These are phyloP conservation scores for Sarocladium strictum DNA, from an alignment of 2,329 filamentous ascomycete species.

Conservation along the genomic window DNA sequence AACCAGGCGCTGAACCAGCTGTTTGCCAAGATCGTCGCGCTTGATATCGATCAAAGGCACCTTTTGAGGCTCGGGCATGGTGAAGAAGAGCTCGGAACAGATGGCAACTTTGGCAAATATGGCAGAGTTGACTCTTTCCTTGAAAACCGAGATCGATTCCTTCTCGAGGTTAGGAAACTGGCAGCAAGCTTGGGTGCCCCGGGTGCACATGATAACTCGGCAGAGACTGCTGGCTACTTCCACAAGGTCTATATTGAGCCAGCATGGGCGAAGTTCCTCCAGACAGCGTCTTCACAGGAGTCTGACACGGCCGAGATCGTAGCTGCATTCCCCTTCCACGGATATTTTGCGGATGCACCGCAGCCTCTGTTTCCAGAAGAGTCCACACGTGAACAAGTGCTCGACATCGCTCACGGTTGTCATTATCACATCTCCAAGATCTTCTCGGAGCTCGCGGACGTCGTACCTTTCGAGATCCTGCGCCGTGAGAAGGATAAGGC, in stretches of 20 bases:
- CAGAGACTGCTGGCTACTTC: constrained; percentile 96
- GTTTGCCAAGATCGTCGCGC: constrained; percentile 93
- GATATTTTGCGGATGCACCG: constrained; percentile 81
- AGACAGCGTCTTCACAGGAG: constrained; percentile 46
- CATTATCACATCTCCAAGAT: constrained; percentile 84
- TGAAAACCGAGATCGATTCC: constrained; percentile 72
- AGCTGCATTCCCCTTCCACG: constrained; percentile 76
- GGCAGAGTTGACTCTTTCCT: constrained; percentile 93
- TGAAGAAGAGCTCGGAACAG: constrained; percentile 85
- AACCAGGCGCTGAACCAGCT: constrained; percentile 97
- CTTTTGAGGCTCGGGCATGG: constrained; percentile 88
- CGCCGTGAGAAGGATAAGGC: constrained; percentile 85
- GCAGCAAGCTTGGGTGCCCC: constrained; percentile 80
- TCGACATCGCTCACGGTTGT: constrained; percentile 79
- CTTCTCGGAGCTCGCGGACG: constrained; percentile 87
- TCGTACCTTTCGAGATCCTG: constrained; percentile 90
- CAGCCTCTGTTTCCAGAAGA: constrained; percentile 73
- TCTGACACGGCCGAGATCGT: constrained; percentile 57
- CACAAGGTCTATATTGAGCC: constrained; percentile 86
- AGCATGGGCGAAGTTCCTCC: constrained; percentile 79
- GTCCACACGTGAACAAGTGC: constrained; percentile 56
- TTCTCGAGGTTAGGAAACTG: constrained; percentile 79
- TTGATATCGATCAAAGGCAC: constrained; percentile 94
- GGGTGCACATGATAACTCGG: constrained; percentile 91
- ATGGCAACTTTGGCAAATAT: constrained; percentile 86